Evolutionary conservation across 1,284 basidiomycete species (phyloP).

Genomic region (Papiliotrema terrestris): DNA sequence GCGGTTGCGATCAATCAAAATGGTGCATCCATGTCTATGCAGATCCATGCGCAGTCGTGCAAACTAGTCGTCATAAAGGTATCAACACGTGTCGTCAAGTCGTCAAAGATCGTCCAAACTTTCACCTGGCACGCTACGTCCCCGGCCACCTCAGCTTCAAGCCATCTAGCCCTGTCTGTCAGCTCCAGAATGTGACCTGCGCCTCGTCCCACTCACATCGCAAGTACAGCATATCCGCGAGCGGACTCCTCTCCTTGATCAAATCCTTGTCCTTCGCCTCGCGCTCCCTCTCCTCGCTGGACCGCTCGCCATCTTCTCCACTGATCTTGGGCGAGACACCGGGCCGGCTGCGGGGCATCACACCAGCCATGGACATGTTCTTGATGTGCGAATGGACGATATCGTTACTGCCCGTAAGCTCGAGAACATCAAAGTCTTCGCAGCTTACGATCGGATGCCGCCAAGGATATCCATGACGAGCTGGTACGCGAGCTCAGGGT

Average conservation of each 20-base stretch:
- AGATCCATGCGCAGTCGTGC: no score
- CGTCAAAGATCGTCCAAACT: not conserved
- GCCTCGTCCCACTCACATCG: constrained; percentile 55
- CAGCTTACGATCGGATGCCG: constrained; percentile 79
- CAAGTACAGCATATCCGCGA: constrained; percentile 89
- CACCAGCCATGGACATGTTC: constrained; percentile 32
- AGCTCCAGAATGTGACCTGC: not conserved
- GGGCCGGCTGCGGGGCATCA: constrained; percentile 13
- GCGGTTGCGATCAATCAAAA: no score
- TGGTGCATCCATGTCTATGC: no score
- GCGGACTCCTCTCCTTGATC: constrained; percentile 57
- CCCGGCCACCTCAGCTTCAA: constrained; percentile 78
- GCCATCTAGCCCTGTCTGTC: constrained; percentile 69
- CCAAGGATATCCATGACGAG: constrained; percentile 83
- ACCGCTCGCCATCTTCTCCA: constrained; percentile 4
- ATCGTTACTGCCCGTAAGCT: constrained; percentile 21
- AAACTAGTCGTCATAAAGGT: no score
- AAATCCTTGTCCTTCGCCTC: constrained; percentile 13
- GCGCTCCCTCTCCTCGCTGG: constrained; percentile 6
- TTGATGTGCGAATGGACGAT: constrained; percentile 36
- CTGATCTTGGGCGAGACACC: constrained; percentile 4
- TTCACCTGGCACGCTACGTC: constrained; percentile 1
- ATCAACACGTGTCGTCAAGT: no score
- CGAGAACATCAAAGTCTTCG: not conserved
- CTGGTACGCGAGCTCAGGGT: constrained; percentile 78